These are phyloP conservation scores for Kwoniella sp. DNA, from an alignment of 768 basidiomycete genomes.

Conservation along the genomic window DNA sequence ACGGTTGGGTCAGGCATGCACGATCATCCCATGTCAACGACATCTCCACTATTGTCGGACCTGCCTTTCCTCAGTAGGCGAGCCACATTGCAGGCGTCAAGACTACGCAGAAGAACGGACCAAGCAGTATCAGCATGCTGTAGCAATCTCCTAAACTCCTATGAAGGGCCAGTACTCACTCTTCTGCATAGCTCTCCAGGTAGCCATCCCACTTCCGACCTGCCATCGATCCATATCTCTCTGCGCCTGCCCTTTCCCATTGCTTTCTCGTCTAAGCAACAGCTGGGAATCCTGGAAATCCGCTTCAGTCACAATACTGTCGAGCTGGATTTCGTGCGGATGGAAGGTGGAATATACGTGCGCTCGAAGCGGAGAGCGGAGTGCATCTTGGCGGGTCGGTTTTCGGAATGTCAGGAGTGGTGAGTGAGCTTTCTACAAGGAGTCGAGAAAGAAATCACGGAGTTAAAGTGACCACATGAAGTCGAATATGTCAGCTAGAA, in stretches of 20 bases:
- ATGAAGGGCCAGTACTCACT: conserved; percentile 31
- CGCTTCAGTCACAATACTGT: conserved; percentile 42
- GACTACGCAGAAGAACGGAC: no score
- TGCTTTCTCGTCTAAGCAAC: conserved; percentile 53
- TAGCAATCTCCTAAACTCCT: no score
- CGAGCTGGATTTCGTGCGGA: conserved; percentile 45
- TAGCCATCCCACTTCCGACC: conserved; percentile 65
- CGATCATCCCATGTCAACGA: no score
- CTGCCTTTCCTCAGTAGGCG: no score
- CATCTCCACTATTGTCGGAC: no score
- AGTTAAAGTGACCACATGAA: no score
- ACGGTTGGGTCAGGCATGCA: no score
- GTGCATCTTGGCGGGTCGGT: conserved; percentile 35
- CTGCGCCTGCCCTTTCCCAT: conserved; percentile 59
- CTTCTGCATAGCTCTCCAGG: conserved; percentile 81
- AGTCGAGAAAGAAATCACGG: not conserved
- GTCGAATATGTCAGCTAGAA: no score
- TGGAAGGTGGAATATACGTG: conserved; percentile 48
- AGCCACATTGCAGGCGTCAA: no score
- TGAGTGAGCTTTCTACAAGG: conserved; percentile 33
- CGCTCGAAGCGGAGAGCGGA: conserved; percentile 46
- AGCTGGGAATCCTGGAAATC: conserved; percentile 63
- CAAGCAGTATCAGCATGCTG: no score
- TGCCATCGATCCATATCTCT: conserved; percentile 72
- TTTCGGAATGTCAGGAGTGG: conserved; percentile 49